Base-by-base conservation (phyloP, 75 land plant species). In the Picea sitchensis region DNA sequence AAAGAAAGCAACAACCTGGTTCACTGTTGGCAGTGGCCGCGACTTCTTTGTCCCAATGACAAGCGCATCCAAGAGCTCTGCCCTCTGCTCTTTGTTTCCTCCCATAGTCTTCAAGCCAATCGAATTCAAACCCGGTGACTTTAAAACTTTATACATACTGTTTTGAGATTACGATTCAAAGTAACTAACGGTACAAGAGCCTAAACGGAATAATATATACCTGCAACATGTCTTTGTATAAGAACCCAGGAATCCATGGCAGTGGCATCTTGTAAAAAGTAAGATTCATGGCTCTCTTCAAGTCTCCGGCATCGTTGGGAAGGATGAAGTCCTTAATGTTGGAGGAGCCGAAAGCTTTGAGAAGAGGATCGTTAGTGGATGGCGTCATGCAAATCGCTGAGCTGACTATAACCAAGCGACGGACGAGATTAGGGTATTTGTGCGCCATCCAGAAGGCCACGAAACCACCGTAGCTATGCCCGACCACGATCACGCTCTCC, bases 321-420 rank as follows among this genome's bases (percentile, higher is more conserved):
- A 47, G 51, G 51, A 47, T 6, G 51, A 47, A 5, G 0, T 47
- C 7, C 51, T 47, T 47, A 47, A 47, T 47, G 51, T 47, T 5
- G 7, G 51, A 47, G 51, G 51, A 47, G 51, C 8, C 8, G 51
- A 47, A 47, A 6, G 51, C 51, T 0, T 47, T 47, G 51, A 47
- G 51, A 47, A 47, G 51, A 47, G 51, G 51, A 47, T 47, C 8
- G 51, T 6, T 47, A 47, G 51, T 47, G 51, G 51, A 5, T 47
- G 51, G 51, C 51, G 8, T 47, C 51, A 47, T 5, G 51, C 44
- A 41, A 41, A 41, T 41, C 3, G 85, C 94, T 4, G 98, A 95
- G 87, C 91, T 90, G 14, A 92, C 90, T 41, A 90, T 85, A 80
- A 94, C 91, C 77, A 94, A 91, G 61, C 77, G 86, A 81, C 84